Evolutionary conservation across 441 rosid species (phyloP), one percentile per base, ranked within the genome.

Genomic region (Bruguiera hainesii): DNA sequence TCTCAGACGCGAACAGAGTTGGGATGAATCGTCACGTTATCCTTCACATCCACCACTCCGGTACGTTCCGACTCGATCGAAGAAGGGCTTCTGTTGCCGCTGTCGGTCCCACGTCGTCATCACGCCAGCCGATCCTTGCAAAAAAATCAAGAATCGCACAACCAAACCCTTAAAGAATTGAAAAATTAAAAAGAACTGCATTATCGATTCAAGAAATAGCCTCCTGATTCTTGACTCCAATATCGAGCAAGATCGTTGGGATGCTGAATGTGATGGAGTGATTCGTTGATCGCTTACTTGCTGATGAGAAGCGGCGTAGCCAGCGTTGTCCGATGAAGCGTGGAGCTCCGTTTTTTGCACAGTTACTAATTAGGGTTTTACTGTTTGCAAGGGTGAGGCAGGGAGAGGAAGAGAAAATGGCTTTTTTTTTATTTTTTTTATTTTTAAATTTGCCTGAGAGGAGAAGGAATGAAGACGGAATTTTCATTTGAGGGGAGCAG

Each of bases 21-120:
- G 97, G 97, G 97, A 79, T 92, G 96, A 78, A 95, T 92, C 25
- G 99, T 71, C 49, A 92, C 97, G 46, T 95, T 90, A 71, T 92
- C 98, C 67, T 90, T 92, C 66, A 31, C 3, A 78, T 80, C 89
- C 26, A 92, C 90, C 71, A 89, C 70, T 66, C 87, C 98, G 2
- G 92, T 85, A 13, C 86, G 85, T 3, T 85, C 98, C 9, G 83
- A 82, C 60, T 89, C 91, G 75, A 80, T 73, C 3, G 87, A 73
- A 8, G 78, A 78, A 11, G 4, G 13, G 81, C 86, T 86, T 71
- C 78, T 75, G 80, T 82, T 86, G 57, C 75, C 73, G 74, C 89
- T 84, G 66, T 86, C 96, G 69, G 77, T 71, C 57, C 57, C 86
- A 73, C 81, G 77, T 85, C 88, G 78, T 75, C 87, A 81, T 87